A percentile compares a stretch with the other conserved stretches of the same genome.
These are phyloP conservation scores for Botrytis byssoidea DNA, from an alignment of 2,329 filamentous ascomycete genomes.

Conservation along the genomic window DNA sequence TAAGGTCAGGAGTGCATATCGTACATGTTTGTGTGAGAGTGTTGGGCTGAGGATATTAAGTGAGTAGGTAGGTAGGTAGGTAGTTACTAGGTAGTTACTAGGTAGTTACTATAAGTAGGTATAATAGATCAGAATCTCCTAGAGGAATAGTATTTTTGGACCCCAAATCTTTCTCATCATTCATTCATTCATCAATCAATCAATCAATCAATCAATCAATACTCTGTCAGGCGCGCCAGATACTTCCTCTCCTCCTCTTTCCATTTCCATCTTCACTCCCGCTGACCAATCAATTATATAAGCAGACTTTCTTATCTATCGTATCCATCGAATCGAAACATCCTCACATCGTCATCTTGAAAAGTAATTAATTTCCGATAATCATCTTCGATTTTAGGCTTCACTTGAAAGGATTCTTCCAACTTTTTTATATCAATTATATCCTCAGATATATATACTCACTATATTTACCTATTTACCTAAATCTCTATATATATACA, in stretches of 20 bases:
- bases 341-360: background rate
- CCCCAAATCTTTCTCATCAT: background rate
- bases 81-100: background rate
- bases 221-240: too few species aligned
- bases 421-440: background rate
- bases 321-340: background rate
- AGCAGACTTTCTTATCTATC: background rate
- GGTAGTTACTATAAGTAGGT: too few species aligned
- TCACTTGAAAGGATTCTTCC: background rate
- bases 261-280: background rate
- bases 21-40: background rate
- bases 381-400: background rate
- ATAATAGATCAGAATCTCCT: background rate
- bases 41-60: background rate
- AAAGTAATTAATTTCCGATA: constrained; percentile 1
- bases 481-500: too few species aligned
- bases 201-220: background rate
- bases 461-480: too few species aligned
- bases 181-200: background rate
- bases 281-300: background rate
- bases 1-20: background rate
- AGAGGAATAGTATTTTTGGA: background rate
- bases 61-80: too few species aligned
- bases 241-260: background rate
- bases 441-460: too few species aligned